Base-by-base conservation (phyloP, 441 rosid species). In the Gossypium schwendimanii region DNA sequence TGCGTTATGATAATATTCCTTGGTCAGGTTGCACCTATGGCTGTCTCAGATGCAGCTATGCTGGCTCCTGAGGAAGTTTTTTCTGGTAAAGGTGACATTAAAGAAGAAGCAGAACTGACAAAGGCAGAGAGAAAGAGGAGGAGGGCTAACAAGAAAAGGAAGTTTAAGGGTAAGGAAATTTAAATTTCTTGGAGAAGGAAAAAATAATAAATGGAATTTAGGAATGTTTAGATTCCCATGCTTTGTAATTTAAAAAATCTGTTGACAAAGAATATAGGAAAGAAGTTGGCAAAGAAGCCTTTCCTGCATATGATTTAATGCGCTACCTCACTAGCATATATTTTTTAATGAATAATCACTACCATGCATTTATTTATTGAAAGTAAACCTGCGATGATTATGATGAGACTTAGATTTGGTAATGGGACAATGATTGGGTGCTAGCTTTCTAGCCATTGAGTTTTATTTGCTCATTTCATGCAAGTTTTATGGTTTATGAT, bases 31-130 rank as follows among this genome's bases (percentile, higher is more conserved):
- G 99, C 99, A 64, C 99, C 99, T n/a, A 23, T 91, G 87, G 96
- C 96, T 31, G 89, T 92, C 65, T 91, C 98, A 52, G 97, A 89
- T 89, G 98, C 97, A 20, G 92, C 97, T 75, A 92, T 94, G 98
- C 88, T 92, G 80, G 99, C 98, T 60, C 99, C 99, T 14, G 97
- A 94, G 81, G 99, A 92, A 81, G 86, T 94, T 24, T 92, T 92
- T 83, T 53, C 81, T 1, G 93, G 97, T 63, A 91, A 88, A 87
- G 97, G 98, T 70, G 81, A 89, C 50, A 76, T 94, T 53, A 91
- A 92, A 83, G 99, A 91, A 72, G 97, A 88, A 79, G 66, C 88
- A 45, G 99, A 94, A 76, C 85, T 94, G 21, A 91, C 96, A 0
- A 85, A 87, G 79, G 89, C 77, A 62, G 96, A 94, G 54, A 88